phyloP scores from a whole-genome alignment of 192 early-diverging fungal genomes.

The Backusella circina region DNA sequence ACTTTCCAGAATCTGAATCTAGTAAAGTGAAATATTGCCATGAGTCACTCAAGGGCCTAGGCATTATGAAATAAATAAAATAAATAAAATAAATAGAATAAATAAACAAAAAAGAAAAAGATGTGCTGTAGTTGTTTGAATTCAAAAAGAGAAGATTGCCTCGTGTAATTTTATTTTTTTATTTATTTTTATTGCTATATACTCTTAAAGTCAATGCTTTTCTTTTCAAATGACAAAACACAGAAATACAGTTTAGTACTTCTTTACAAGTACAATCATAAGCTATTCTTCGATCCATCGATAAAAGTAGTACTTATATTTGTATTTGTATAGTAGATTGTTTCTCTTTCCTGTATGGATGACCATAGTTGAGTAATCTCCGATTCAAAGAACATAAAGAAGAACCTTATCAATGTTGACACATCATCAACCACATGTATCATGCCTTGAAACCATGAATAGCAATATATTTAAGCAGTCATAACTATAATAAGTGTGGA shows the following conservation, averaged over 20 bases:
- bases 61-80: conserved; percentile 4
- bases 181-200: not conserved
- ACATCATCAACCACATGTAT: not conserved
- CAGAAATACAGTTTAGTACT: not conserved
- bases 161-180: not conserved
- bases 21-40: conserved; percentile 14
- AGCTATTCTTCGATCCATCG: not conserved
- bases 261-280: not conserved
- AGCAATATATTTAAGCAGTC: not conserved
- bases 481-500: not conserved
- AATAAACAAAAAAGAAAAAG: not conserved
- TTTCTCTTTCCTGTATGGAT: not conserved
- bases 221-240: not conserved
- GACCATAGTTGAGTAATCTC: not conserved
- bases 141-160: not conserved
- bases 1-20: not conserved
- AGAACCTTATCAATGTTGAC: not conserved
- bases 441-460: not conserved
- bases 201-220: not conserved
- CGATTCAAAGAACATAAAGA: not conserved
- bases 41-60: conserved; percentile 12
- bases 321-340: not conserved
- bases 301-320: not conserved
- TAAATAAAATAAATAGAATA: not conserved
- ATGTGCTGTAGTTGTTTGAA: not conserved